phyloP scores from a whole-genome alignment of 192 early-diverging fungal genomes.

The Jimgerdemannia flammicorona region DNA sequence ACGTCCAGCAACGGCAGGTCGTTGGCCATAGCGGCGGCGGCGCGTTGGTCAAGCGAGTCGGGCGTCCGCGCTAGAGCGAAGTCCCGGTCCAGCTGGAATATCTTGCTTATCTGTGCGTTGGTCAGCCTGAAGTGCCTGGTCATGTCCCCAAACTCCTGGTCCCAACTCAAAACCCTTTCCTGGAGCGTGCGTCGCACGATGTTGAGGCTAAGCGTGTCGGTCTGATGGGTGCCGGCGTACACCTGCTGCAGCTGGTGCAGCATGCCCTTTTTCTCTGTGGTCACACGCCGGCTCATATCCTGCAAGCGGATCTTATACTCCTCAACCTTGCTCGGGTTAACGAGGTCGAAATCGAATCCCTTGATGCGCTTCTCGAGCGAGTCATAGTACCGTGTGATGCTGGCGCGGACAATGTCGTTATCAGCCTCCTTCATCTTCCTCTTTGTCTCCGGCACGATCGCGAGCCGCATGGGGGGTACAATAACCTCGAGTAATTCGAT shows the following conservation, averaged over 20 bases:
- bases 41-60: slow-evolving; percentile 25
- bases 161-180: slow-evolving; percentile 80
- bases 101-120: slow-evolving; percentile 54
- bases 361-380: slow-evolving; percentile 81
- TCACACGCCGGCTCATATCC: slow-evolving; percentile 67
- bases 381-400: slow-evolving; percentile 81
- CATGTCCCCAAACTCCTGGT: slow-evolving; percentile 78
- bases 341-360: slow-evolving; percentile 74
- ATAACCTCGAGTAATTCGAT: slow-evolving; percentile 71
- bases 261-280: slow-evolving; percentile 74
- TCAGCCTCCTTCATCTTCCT: slow-evolving; percentile 74
- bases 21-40: slow-evolving; percentile 33
- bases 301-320: slow-evolving; percentile 66
- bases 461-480: slow-evolving; percentile 65
- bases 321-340: slow-evolving; percentile 65
- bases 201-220: slow-evolving; percentile 81
- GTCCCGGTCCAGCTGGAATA: slow-evolving; percentile 57
- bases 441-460: slow-evolving; percentile 55
- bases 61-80: background rate
- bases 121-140: slow-evolving; percentile 67
- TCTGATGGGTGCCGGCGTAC: slow-evolving; percentile 66
- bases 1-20: slow-evolving; percentile 45
- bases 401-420: slow-evolving; percentile 56
- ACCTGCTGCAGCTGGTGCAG: slow-evolving; percentile 85
- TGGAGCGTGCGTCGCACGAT: slow-evolving; percentile 72